phyloP scores from a whole-genome alignment of 306 rosid species.

The Prunus dulcis region DNA sequence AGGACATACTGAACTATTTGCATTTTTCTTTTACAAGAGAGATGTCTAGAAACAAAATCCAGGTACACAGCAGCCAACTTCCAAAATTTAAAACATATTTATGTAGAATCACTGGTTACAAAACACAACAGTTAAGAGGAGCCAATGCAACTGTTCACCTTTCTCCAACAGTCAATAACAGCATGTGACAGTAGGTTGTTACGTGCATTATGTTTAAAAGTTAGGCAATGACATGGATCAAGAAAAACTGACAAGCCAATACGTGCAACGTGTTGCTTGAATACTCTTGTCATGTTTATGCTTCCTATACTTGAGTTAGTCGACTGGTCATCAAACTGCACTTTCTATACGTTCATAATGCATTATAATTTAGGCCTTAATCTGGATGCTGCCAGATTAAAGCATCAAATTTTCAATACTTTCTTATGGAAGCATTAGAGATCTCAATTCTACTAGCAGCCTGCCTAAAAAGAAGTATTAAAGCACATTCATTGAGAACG shows the following conservation, averaged over 20 bases:
- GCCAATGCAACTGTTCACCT: neutral
- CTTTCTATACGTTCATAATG: neutral
- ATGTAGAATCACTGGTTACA: neutral
- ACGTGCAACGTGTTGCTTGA: neutral
- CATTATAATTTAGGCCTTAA: neutral
- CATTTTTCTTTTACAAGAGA: neutral
- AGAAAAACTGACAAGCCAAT: neutral
- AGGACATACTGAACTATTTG: neutral
- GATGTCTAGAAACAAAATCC: neutral
- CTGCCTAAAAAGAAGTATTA: neutral
- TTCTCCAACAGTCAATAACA: neutral
- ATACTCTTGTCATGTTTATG: neutral
- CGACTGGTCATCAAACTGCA: neutral
- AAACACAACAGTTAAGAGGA: neutral
- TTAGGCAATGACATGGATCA: neutral
- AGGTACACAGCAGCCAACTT: slow-evolving; percentile 3
- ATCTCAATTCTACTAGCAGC: neutral
- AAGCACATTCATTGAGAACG: neutral
- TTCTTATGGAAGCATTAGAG: neutral
- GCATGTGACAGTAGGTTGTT: neutral
- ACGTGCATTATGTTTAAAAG: neutral
- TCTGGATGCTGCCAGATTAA: neutral
- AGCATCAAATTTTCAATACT: neutral
- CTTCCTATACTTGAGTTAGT: neutral
- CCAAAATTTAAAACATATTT: neutral